Evolutionary conservation across 2,329 filamentous ascomycete genomes (phyloP).

Genomic region (Alternaria triticimaculans): DNA sequence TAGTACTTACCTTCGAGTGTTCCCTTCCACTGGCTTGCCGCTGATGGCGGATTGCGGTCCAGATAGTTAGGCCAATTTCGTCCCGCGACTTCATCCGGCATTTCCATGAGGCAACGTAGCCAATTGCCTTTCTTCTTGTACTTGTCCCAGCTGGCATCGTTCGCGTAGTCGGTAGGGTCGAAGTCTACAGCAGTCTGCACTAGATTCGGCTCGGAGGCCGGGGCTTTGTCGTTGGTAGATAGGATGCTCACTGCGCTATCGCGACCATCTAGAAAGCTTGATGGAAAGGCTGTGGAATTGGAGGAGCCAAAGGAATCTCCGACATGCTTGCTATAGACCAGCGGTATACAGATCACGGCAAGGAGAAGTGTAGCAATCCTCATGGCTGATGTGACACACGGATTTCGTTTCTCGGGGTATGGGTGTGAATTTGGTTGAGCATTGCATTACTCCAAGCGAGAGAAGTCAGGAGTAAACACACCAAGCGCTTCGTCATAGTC

Average conservation of each 20-base stretch:
- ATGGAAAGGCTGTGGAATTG: neutral
- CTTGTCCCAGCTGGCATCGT: neutral
- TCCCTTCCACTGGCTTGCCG: neutral
- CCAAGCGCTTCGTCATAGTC: neutral
- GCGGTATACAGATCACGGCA: neutral
- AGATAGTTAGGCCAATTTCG: neutral
- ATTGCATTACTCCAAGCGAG: neutral
- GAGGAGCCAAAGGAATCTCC: neutral
- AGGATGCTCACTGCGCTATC: neutral
- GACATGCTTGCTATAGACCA: neutral
- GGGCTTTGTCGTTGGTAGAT: neutral
- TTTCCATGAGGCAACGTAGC: neutral
- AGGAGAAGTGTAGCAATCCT: neutral
- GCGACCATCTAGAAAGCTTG: neutral
- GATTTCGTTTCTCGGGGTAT: neutral
- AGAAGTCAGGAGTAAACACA: neutral
- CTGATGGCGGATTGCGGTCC: neutral
- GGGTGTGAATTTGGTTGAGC: neutral
- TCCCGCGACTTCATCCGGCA: neutral
- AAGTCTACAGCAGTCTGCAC: neutral
- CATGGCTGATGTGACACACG: neutral
- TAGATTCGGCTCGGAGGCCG: neutral
- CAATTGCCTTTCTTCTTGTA: neutral
- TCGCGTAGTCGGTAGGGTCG: neutral
- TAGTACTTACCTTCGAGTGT: neutral